These are phyloP conservation scores for Yamadazyma phyllophila DNA, from an alignment of 805 yeast species.

Conservation along the genomic window DNA sequence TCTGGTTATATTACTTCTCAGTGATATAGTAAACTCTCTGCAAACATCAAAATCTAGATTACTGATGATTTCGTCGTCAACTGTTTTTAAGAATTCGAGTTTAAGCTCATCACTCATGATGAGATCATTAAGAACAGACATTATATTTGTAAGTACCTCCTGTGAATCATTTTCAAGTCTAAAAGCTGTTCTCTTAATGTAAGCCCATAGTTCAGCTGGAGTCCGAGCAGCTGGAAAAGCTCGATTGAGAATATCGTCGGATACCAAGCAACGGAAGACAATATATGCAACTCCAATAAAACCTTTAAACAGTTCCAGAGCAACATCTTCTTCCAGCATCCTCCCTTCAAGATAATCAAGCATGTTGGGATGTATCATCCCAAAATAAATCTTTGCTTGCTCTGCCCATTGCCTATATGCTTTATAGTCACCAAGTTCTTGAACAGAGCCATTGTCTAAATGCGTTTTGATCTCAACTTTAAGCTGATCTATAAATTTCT, in stretches of 20 bases:
- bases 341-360: not conserved
- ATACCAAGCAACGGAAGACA: not conserved
- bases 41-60: conserved; percentile 2
- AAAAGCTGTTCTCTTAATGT: not conserved
- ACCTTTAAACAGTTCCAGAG: not conserved
- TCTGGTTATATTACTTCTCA: not conserved
- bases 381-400: not conserved
- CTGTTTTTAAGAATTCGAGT: not conserved
- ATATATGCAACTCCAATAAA: not conserved
- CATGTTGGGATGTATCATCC: conserved; percentile 1
- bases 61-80: not conserved
- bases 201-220: conserved; percentile 1
- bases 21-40: not conserved
- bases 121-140: not conserved
- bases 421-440: not conserved
- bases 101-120: not conserved
- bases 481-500: too few species aligned
- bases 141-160: not conserved
- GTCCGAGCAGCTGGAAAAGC: not conserved
- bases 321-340: not conserved
- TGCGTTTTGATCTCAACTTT: not conserved
- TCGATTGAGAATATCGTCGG: not conserved
- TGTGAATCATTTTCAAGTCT: not conserved
- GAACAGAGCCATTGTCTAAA: not conserved
- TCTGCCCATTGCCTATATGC: conserved; percentile 1